A percentile compares a stretch with the other conserved stretches of the same genome.
phyloP scores from a whole-genome alignment of 1,284 basidiomycete species.

The Ceraceosorus bombacis region DNA sequence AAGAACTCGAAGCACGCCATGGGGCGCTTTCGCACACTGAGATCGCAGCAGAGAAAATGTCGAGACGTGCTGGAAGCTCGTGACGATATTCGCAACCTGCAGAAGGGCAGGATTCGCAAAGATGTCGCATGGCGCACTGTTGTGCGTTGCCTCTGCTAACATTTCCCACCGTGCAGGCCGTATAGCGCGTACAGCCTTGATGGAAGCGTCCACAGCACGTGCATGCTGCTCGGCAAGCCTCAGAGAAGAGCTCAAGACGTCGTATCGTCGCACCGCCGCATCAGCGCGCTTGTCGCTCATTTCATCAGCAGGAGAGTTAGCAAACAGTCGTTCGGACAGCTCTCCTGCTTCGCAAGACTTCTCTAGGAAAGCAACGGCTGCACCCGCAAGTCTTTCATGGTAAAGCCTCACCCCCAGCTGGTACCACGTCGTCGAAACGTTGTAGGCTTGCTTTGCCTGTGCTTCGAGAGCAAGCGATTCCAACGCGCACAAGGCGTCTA shows the following conservation, averaged over 20 bases:
- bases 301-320: neutral
- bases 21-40: constrained; percentile 6
- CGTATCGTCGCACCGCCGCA: constrained; percentile 18
- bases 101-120: no score
- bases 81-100: no score
- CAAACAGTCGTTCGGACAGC: neutral
- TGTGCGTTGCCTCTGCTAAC: no score
- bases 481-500: neutral
- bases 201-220: constrained; percentile 14
- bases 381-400: neutral
- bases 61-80: no score
- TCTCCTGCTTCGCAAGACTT: neutral
- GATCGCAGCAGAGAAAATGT: no score
- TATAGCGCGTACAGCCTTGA: no score
- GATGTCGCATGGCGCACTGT: no score
- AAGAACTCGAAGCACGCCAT: constrained; percentile 3
- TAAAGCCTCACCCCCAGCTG: neutral
- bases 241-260: constrained; percentile 22
- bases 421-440: neutral
- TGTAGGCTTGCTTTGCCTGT: constrained; percentile 4
- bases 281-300: constrained; percentile 5
- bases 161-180: no score
- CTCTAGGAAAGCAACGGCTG: neutral
- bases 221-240: constrained; percentile 18
- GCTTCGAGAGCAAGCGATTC: constrained; percentile 10